A percentile compares a stretch with the other conserved stretches of the same genome.
Conservation (phyloP, 2,329 filamentous ascomycete genomes). For the Huntiella moniliformis region DNA sequence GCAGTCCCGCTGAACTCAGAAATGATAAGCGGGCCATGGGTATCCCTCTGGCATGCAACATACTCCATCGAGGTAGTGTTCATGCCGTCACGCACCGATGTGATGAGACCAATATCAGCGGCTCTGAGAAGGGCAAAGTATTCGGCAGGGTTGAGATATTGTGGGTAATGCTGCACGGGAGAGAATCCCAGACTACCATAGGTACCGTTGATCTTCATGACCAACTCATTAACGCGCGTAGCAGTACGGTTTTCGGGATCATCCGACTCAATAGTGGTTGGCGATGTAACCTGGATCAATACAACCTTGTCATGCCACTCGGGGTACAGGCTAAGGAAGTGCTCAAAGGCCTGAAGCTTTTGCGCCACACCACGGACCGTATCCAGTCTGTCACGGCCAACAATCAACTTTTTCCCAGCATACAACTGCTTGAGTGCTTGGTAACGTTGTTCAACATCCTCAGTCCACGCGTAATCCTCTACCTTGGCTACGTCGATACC, state of each 20-base stretch:
- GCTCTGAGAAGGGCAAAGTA: constrained; percentile 87
- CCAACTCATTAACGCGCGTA: constrained; percentile 75
- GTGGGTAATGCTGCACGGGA: constrained; percentile 85
- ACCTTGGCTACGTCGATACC: constrained; percentile 79
- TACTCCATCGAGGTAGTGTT: constrained; percentile 95
- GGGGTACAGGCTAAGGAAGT: constrained; percentile 76
- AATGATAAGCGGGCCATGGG: constrained; percentile 72
- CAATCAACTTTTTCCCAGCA: constrained; percentile 81
- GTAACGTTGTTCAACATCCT: constrained; percentile 52
- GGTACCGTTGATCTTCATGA: constrained; percentile 76
- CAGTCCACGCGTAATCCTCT: constrained; percentile 53
- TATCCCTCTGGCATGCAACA: constrained; percentile 75
- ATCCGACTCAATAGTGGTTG: constrained; percentile 62
- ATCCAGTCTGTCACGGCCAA: constrained; percentile 84
- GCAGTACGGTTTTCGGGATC: constrained; percentile 64
- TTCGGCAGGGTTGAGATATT: constrained; percentile 76
- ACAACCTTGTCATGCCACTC: constrained; percentile 87
- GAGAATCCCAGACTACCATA: constrained; percentile 79
- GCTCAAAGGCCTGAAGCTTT: constrained; percentile 85
- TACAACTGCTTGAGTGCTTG: constrained; percentile 57
- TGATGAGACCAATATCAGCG: constrained; percentile 83
- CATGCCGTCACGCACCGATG: constrained; percentile 91
- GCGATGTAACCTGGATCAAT: constrained; percentile 85
- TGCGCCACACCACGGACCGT: constrained; percentile 87
- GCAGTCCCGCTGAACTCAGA: constrained; percentile 95